Evolutionary conservation across 1,284 basidiomycete genomes (phyloP), one percentile per base, ranked within the genome.

Genomic region (Trametes sp.): DNA sequence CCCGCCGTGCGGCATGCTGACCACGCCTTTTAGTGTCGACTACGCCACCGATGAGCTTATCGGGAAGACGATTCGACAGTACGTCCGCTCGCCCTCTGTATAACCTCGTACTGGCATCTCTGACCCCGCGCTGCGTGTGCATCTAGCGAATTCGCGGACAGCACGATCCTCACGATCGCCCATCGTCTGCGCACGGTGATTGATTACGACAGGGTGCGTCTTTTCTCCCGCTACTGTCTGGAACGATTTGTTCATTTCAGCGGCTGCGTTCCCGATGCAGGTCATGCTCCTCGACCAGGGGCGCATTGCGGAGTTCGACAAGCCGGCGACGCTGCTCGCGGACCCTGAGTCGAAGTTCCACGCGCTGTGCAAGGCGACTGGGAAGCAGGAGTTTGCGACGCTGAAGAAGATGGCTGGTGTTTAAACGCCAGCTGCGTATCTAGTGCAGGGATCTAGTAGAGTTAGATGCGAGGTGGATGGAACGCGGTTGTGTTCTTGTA

Each of bases 261-360:
- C 55, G 49, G 46, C 49, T 46, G 35, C 33, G 26, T 28, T 28
- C 23, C 28, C 56, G 38, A 14, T 35, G 23, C 56, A 92, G 90
- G 87, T 93, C 45, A 93, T 96, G 87, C 82, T 96, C 42, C 85
- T 96, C n/a, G 94, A 96, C 64, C 86, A 94, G 74, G 93, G 94
- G 8, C 84, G 83, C 2, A 94, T 98, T 57, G 82, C 88, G 2
- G 95, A 97, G 73, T 95, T 90, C 70, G 94, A 93, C 71, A 87
- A 86, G 54, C 95, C 95, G 0, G 81, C 81, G 8, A 81, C 79
- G 13, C 81, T 97, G 48, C 82, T 98, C 26, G 79, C 82, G 23
- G 78, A 95, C 70, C 71, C 84, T 21, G 77, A 80, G 24, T 92
- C 91, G 38, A 86, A 84, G 67, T 96, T 96, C 79, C 84, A 94